Conservation (phyloP, 78 protist genomes). For the Pigoraptor vietnamica region DNA sequence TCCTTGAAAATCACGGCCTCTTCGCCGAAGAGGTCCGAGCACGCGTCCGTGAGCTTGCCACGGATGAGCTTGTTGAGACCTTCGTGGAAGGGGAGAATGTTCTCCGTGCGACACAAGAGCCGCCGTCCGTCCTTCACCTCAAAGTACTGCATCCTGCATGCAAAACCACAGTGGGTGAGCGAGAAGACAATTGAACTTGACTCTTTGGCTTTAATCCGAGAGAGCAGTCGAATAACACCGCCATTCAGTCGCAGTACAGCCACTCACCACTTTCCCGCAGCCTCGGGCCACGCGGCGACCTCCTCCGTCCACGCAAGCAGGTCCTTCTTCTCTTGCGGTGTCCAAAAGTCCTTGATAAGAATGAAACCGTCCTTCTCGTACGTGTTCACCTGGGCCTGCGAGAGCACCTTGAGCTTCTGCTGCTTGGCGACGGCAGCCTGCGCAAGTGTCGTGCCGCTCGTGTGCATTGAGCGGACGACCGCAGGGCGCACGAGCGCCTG, state of each 20-base stretch:
- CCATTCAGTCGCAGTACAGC: not conserved
- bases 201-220: too few relatives aligned
- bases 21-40: constrained; percentile 17
- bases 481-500: too few relatives aligned
- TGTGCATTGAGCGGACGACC: too few relatives aligned
- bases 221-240: too few relatives aligned
- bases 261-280: not conserved
- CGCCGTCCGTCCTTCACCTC: not conserved
- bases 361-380: not conserved
- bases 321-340: not conserved
- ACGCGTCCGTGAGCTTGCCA: not conserved
- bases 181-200: too few relatives aligned
- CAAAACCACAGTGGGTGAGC: too few relatives aligned
- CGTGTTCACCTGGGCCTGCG: not conserved
- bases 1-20: constrained; percentile 44
- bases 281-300: not conserved
- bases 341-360: not conserved
- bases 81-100: not conserved
- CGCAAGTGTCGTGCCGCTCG: too few relatives aligned
- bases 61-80: not conserved
- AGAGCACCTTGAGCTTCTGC: not conserved
- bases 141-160: constrained; percentile 6
- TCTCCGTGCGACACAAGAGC: constrained; percentile 6
- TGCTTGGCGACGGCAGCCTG: not conserved
- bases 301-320: not conserved